These are phyloP conservation scores for Blastobotrys persicus DNA, from an alignment of 1,139 yeast genomes.

Conservation along the genomic window DNA sequence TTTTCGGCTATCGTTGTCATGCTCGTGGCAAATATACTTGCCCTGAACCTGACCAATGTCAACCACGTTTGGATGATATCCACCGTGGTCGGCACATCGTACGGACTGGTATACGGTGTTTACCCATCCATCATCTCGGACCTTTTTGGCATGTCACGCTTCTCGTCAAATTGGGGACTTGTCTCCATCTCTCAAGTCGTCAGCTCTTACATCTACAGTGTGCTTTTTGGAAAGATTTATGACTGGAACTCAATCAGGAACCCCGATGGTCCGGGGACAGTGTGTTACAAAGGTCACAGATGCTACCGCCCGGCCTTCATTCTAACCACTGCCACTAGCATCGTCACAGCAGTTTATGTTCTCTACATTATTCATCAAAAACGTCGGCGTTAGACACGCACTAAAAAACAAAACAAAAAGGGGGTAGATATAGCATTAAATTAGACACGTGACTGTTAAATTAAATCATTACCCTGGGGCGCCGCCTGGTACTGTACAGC, in stretches of 20 bases:
- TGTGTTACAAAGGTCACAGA: constrained; percentile 28
- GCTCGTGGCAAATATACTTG: constrained; percentile 34
- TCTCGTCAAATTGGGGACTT: constrained; percentile 77
- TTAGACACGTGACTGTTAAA: not conserved
- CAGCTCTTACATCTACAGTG: constrained; percentile 35
- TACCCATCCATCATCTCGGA: constrained; percentile 77
- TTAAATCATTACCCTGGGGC: not conserved
- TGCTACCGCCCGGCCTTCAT: constrained; percentile 32
- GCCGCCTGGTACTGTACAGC: too few species aligned
- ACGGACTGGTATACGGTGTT: constrained; percentile 73
- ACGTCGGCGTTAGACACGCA: not conserved
- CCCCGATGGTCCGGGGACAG: constrained; percentile 21
- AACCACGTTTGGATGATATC: constrained; percentile 50
- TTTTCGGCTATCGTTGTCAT: constrained; percentile 46
- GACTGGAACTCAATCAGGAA: constrained; percentile 31
- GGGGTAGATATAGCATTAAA: not conserved
- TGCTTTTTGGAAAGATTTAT: constrained; percentile 37
- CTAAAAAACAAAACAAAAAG: not conserved
- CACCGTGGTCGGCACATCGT: constrained; percentile 59
- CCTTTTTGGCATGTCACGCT: constrained; percentile 63
- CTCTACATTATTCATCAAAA: constrained; percentile 26
- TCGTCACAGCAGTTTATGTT: constrained; percentile 39
- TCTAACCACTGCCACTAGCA: constrained; percentile 37
- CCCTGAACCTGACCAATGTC: constrained; percentile 34
- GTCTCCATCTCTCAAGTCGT: constrained; percentile 41